phyloP scores from a whole-genome alignment of 148 eudicot species.

The Diospyros kaki region DNA sequence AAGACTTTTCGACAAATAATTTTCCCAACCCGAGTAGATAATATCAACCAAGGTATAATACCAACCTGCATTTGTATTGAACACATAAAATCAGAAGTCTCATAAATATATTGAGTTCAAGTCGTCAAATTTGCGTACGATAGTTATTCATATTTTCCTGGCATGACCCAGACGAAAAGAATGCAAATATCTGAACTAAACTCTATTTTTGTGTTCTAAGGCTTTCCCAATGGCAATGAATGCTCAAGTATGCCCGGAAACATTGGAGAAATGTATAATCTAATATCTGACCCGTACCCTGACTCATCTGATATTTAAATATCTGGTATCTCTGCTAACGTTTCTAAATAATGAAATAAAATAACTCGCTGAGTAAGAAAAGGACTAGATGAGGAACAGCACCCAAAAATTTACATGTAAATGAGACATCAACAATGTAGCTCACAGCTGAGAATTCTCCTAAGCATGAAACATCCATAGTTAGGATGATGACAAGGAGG shows the following conservation, averaged over 20 bases:
- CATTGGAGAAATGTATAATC: no score
- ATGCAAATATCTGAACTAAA: neutral
- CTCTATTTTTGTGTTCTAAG: no score
- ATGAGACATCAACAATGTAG: neutral
- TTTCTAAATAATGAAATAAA: no score
- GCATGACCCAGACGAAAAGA: neutral
- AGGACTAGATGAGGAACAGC: neutral
- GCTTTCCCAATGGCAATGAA: no score
- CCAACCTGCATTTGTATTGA: conserved; percentile 49
- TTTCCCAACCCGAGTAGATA: conserved; percentile 62
- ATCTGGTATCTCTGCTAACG: no score
- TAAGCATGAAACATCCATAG: neutral
- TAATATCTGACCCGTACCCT: no score
- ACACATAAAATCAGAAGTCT: neutral
- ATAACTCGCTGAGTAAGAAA: no score
- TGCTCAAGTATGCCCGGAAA: no score
- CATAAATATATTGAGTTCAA: neutral
- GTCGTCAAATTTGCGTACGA: neutral
- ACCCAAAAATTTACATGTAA: neutral
- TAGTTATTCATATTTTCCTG: neutral
- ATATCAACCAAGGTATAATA: conserved; percentile 59
- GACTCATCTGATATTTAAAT: no score
- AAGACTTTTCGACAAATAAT: conserved; percentile 49
- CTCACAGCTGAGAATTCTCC: neutral
- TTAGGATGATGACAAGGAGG: no score